Evolutionary conservation across 2,329 filamentous ascomycete species (phyloP).

Genomic region (Exophiala calicioides): DNA sequence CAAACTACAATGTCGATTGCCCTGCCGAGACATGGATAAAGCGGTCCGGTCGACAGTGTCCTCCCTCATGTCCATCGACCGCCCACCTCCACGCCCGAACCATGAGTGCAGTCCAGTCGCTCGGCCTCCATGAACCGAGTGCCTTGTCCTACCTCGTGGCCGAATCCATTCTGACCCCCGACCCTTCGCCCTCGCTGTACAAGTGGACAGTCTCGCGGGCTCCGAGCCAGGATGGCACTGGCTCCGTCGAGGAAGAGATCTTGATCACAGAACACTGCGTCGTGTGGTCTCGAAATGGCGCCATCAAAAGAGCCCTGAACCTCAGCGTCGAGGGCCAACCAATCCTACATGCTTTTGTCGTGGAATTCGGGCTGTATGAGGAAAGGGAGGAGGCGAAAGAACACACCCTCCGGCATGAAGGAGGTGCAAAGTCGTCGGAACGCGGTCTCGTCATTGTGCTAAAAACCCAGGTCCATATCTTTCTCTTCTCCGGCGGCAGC

Average conservation of each 20-base stretch:
- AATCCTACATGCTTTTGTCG: constrained; percentile 82
- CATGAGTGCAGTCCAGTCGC: constrained; percentile 89
- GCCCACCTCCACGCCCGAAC: constrained; percentile 6
- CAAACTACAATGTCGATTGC: no score
- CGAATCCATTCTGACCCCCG: constrained; percentile 71
- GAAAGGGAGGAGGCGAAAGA: constrained; percentile 29
- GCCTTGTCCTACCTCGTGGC: constrained; percentile 79
- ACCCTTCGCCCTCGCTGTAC: constrained; percentile 68
- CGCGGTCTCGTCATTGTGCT: constrained; percentile 79
- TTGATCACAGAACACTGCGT: constrained; percentile 74
- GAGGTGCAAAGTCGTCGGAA: constrained; percentile 4
- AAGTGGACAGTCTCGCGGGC: constrained; percentile 59
- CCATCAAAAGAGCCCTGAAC: constrained; percentile 81
- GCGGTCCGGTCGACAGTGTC: background rate
- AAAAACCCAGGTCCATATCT: constrained; percentile 89
- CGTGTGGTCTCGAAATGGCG: constrained; percentile 83
- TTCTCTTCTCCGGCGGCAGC: constrained; percentile 82
- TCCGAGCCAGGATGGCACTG: constrained; percentile 43
- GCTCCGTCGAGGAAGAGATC: constrained; percentile 71
- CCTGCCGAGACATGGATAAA: constrained; percentile 12
- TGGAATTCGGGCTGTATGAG: constrained; percentile 67
- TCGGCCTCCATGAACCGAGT: constrained; percentile 86
- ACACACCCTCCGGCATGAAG: background rate
- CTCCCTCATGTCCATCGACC: constrained; percentile 20
- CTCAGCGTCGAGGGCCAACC: constrained; percentile 85